These are phyloP conservation scores for Monosporascus ibericus DNA, from an alignment of 2,329 filamentous ascomycete genomes.

Conservation along the genomic window DNA sequence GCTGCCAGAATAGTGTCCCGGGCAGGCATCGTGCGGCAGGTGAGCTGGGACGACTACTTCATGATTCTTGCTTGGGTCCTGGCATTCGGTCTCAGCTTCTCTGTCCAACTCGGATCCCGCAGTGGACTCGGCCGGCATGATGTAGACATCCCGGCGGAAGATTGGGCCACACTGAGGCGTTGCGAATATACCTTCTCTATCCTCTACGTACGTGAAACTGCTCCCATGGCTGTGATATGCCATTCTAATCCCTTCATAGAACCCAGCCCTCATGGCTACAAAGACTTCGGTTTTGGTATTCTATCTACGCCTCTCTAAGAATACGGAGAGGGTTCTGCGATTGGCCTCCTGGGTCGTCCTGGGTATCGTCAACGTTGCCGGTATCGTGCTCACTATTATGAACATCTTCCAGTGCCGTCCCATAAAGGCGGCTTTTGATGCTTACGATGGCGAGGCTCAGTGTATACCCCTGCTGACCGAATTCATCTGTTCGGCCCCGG, in stretches of 20 bases:
- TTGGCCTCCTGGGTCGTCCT: constrained; percentile 78
- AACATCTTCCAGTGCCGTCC: constrained; percentile 85
- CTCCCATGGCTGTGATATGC: not conserved
- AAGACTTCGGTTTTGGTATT: constrained; percentile 93
- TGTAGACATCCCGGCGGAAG: constrained; percentile 44
- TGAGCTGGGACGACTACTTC: constrained; percentile 73
- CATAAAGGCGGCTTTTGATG: constrained; percentile 60
- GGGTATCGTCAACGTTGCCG: constrained; percentile 70
- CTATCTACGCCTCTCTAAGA: constrained; percentile 76
- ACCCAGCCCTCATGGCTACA: constrained; percentile 82
- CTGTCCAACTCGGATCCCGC: constrained; percentile 57
- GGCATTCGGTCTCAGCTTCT: constrained; percentile 60
- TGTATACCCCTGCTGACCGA: constrained; percentile 57
- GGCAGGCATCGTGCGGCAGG: constrained; percentile 62
- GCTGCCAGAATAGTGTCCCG: constrained; percentile 67
- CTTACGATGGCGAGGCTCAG: constrained; percentile 24
- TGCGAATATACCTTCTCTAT: constrained; percentile 61
- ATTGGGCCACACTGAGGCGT: constrained; percentile 47
- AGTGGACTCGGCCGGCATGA: constrained; percentile 67
- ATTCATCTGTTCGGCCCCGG: constrained; percentile 70
- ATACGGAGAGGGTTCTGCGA: constrained; percentile 68
- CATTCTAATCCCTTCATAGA: constrained; percentile 41
- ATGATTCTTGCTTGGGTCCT: constrained; percentile 75
- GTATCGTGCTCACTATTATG: constrained; percentile 72
- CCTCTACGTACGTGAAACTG: constrained; percentile 45